Base-by-base conservation (phyloP, 768 basidiomycete species). In the Amanita muscaria region DNA sequence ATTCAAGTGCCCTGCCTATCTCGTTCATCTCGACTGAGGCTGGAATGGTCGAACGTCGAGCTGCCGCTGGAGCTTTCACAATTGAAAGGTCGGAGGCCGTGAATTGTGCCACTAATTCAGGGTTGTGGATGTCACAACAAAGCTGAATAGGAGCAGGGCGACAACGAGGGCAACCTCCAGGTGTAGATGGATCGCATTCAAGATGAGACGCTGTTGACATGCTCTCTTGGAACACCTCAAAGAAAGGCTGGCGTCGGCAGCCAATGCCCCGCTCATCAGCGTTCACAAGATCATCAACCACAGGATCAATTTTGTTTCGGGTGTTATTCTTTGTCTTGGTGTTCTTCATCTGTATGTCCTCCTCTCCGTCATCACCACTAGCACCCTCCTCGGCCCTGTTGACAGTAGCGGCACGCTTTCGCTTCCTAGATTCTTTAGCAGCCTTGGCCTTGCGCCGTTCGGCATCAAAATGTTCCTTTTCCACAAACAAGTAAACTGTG, bases 61-160 rank as follows among this genome's bases (percentile, higher is more conserved):
- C 16, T 16, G 21, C 34, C 21, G 34, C 34, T n/a, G 5, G 34
- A 18, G 34, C 16, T 19, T 36, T 36, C 10, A 19, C 16, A 15
- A 19, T 36, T 11, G 34, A 11, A 10, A 18, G 11, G 16, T 36
- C 7, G 10, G 34, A 36, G 34, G 21, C 21, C 16, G 16, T 36
- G 5, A 4, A 19, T 18, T 36, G 34, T 16, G 3, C 21, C 16
- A n/a, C n/a, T n/a, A 36, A 16, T 18, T 36, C 34, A 9, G 34
- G 34, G 15, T 74, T 29, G 32, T 69, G 5, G 71, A 71, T 4
- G 70, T 74, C 34, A 11, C 34, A 36, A 18, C 34, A 36, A 15
- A 36, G 16, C 34, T n/a, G 34, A 36, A 36, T 16, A 36, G 34
- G 15, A 36, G 15, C 34, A 15, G 39, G 39, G 14, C 39, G 39